These are phyloP conservation scores for Pythium phragmitis DNA, from an alignment of 352 stramenopile genomes.

Conservation along the genomic window DNA sequence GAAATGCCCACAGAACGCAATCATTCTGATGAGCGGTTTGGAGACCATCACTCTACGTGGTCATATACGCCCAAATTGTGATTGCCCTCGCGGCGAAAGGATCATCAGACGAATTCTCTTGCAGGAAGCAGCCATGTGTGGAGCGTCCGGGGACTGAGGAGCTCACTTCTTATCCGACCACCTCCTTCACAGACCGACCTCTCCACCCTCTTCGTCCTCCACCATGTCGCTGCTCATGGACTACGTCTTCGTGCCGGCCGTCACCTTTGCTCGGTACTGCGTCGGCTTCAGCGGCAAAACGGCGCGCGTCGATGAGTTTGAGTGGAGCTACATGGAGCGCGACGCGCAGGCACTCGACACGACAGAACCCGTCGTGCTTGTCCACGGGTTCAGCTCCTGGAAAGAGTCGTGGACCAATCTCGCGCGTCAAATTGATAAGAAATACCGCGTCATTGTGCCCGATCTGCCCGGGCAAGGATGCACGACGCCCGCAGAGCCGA, in stretches of 20 bases:
- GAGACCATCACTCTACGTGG: not conserved
- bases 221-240: slow-evolving; percentile 32
- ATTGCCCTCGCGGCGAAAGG: not conserved
- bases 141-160: not conserved
- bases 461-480: slow-evolving; percentile 71
- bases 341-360: slow-evolving; percentile 36
- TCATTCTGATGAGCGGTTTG: not conserved
- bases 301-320: slow-evolving; percentile 47
- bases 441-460: slow-evolving; percentile 64
- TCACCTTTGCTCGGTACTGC: slow-evolving; percentile 54
- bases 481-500: slow-evolving; percentile 46
- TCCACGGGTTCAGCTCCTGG: slow-evolving; percentile 71
- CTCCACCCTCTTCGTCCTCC: not conserved
- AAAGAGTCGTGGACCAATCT: slow-evolving; percentile 71
- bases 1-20: not conserved
- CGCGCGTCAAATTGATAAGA: slow-evolving; percentile 45
- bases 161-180: not conserved
- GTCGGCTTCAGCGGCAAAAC: slow-evolving; percentile 51
- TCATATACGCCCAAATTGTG: not conserved
- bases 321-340: slow-evolving; percentile 75
- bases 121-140: not conserved
- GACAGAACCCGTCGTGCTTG: slow-evolving; percentile 56
- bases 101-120: not conserved
- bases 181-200: not conserved
- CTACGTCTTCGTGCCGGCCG: slow-evolving; percentile 34